Percentiles rank a stretch among this genome's conserved stretches.
Conservation (phyloP, 2,329 filamentous ascomycete species). For the Diplodia mutila region DNA sequence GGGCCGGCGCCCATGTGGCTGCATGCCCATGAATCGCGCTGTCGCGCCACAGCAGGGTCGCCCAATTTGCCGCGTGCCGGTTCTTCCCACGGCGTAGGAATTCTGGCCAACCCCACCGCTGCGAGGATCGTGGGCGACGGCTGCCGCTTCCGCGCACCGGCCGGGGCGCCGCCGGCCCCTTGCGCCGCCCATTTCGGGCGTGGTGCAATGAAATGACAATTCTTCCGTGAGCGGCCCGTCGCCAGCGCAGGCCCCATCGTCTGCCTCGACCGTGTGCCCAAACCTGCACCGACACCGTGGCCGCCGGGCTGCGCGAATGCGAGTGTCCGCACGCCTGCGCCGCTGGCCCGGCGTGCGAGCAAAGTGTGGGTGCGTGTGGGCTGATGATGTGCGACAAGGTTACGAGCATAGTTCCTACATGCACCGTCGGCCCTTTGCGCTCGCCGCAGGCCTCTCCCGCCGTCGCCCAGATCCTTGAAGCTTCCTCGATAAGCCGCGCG, state of each 20-base stretch:
- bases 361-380: background rate
- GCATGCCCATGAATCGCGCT: conserved; percentile 1
- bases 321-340: background rate
- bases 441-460: conserved; percentile 1
- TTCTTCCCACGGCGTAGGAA: conserved; percentile 1
- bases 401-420: too few species aligned
- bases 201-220: conserved; percentile 18
- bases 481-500: background rate
- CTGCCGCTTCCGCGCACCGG: background rate
- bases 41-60: conserved; percentile 9
- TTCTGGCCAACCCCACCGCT: conserved; percentile 5
- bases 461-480: background rate
- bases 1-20: conserved; percentile 10
- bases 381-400: background rate
- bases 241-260: background rate
- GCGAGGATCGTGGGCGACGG: conserved; percentile 7
- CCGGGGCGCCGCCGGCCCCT: background rate
- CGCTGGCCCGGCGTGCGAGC: background rate
- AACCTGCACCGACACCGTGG: background rate
- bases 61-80: conserved; percentile 3
- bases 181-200: background rate
- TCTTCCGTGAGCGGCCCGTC: conserved; percentile 4
- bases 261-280: conserved; percentile 13
- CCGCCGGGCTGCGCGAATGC: background rate
- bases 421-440: background rate